Evolutionary conservation across 2,329 filamentous ascomycete species (phyloP).

Genomic region (Penicillium psychrosexuale): DNA sequence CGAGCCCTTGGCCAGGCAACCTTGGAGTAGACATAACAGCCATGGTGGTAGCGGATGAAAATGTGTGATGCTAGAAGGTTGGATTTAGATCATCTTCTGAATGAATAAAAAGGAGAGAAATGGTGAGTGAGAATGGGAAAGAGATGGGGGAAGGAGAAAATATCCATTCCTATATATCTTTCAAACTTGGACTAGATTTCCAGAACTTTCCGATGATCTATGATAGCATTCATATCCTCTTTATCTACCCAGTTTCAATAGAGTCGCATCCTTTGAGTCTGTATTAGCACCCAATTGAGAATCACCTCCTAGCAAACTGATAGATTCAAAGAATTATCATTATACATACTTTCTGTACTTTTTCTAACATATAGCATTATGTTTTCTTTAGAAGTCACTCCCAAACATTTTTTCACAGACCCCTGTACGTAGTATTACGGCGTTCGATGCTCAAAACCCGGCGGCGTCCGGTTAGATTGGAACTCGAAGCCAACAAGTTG

Average conservation of each 20-base stretch:
- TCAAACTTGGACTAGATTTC: background rate
- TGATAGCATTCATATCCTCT: too few relatives aligned
- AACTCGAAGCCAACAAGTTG: too few relatives aligned
- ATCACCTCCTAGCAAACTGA: background rate
- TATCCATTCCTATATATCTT: background rate
- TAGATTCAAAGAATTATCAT: background rate
- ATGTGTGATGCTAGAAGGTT: background rate
- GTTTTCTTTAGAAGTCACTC: background rate
- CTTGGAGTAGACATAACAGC: background rate
- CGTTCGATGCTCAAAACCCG: too few relatives aligned
- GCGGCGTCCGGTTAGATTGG: too few relatives aligned
- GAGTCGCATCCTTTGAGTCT: background rate
- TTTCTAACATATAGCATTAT: background rate
- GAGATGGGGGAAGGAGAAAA: background rate
- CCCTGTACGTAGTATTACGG: too few relatives aligned
- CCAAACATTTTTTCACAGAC: too few relatives aligned
- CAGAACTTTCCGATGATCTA: background rate
- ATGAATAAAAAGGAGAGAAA: background rate
- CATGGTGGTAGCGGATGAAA: background rate
- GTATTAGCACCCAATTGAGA: background rate
- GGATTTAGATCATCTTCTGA: background rate
- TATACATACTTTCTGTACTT: too few relatives aligned
- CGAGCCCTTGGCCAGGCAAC: constrained; percentile 1
- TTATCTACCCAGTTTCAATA: background rate
- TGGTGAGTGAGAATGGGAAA: too few relatives aligned